These are phyloP conservation scores for Pythium pyrilobum DNA, from an alignment of 352 stramenopile species.

Conservation along the genomic window DNA sequence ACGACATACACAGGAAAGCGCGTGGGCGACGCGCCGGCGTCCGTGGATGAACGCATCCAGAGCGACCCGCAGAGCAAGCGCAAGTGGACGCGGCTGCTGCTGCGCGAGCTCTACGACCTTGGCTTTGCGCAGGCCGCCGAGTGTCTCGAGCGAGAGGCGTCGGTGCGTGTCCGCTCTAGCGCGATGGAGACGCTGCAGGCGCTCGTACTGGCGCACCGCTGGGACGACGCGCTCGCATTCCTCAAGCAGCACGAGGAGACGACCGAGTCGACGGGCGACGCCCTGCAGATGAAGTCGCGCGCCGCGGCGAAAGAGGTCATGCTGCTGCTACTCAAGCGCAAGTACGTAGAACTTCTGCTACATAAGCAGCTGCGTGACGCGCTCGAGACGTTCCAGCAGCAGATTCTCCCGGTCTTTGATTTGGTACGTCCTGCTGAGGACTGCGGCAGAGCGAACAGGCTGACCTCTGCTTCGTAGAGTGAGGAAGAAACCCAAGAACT, in stretches of 20 bases:
- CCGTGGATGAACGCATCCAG: slow-evolving; percentile 5
- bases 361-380: slow-evolving; percentile 31
- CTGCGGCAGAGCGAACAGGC: too few relatives aligned
- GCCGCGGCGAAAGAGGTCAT: slow-evolving; percentile 30
- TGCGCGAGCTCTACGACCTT: slow-evolving; percentile 75
- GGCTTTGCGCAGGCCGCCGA: slow-evolving; percentile 36
- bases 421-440: slow-evolving; percentile 22
- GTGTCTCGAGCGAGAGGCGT: slow-evolving; percentile 52
- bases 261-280: not conserved
- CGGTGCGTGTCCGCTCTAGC: slow-evolving; percentile 43
- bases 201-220: slow-evolving; percentile 33
- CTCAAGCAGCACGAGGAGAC: slow-evolving; percentile 12
- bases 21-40: not conserved
- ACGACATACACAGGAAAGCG: not conserved
- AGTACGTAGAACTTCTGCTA: slow-evolving; percentile 53
- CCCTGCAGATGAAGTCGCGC: slow-evolving; percentile 41
- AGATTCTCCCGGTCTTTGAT: slow-evolving; percentile 46
- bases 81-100: slow-evolving; percentile 67
- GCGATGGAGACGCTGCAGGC: slow-evolving; percentile 49
- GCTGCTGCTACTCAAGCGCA: slow-evolving; percentile 59
- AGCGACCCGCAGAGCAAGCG: slow-evolving; percentile 20
- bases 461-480: slow-evolving; percentile 12
- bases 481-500: slow-evolving; percentile 49
- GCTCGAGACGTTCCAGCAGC: slow-evolving; percentile 54
- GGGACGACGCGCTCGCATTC: slow-evolving; percentile 49